Base-by-base conservation (phyloP, 2,329 filamentous ascomycete species). In the Cercospora citrullina region DNA sequence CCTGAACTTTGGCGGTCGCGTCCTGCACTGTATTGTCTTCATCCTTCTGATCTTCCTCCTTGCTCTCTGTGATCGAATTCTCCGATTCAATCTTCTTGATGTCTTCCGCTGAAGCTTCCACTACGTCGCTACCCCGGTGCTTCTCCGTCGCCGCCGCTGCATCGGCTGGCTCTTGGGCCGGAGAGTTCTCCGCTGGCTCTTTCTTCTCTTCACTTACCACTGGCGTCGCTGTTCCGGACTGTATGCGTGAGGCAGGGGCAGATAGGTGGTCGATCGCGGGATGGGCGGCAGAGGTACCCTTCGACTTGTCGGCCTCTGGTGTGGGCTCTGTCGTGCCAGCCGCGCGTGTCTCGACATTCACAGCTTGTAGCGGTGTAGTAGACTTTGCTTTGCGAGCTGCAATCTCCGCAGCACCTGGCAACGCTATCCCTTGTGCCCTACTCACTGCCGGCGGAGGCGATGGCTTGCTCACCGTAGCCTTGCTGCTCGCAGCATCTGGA, bases 321-420 rank as follows among this genome's bases (percentile, higher is more conserved):
- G n/a, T 12, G 1, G 64, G 28, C 53, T 58, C 26, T 45, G 53
- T 31, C 10, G 36, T 26, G 7, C 21, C 36, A 16, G 73, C 70
- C 12, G 68, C 69, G 69, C 74, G 72, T 1, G 73, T 77, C 69
- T 78, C 75, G 12, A 55, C 57, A 31, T 65, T 68, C 26, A 64
- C 63, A n/a, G 69, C 64, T 39, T 71, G 36, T 23, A 67, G 21
- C n/a, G 30, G 65, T 8, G 63, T 66, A 1, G 69, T 48, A n/a
- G 68, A 51, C 18, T 63, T 42, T 9, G 31, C 66, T 18, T 64
- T 66, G 10, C 64, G 64, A 12, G 73, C 74, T 39, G 71, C 74
- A n/a, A 76, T 77, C 69, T 77, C 76, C n/a, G 71, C 75, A n/a
- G 75, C 76, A 21, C 75, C 76, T 6, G 76, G 74, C 26, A 78